Evolutionary conservation across 2,329 filamentous ascomycete species (phyloP), one percentile per base, ranked within the genome.

Genomic region (Venturia nashicola): DNA sequence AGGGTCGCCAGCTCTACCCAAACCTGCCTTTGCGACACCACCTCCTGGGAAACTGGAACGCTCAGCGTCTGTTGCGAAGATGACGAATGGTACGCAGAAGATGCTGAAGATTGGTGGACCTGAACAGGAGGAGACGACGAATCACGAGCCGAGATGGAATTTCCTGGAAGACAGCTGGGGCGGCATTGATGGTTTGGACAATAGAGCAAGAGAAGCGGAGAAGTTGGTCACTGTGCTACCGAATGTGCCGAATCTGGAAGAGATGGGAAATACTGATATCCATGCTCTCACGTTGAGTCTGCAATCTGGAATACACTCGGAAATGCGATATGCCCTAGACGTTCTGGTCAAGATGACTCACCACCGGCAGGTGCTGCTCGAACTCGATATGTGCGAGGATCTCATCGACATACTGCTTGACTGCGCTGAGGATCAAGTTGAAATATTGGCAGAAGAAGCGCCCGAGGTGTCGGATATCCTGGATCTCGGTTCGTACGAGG

Each of bases 271-370:
- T 23, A 89, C 97, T 67, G 93, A 99, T 71, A 87, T 97, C 36
- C 88, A 92, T 68, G 91, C 93, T 23, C 80, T 99, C 48, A 96
- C 88, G 0, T 88, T 91, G 79, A 91, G 91, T 70, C 78, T 99
- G 44, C 91, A 96, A 72, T 95, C 89, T 63, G 93, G 93, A 0
- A 89, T 97, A 54, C 87, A 91, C 69, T 86, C 86, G 5, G 94
- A 99, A 76, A 87, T 96, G n/a, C 86, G 93, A 11, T 77, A 96
- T 66, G 93, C 93, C 2, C 79, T 99, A 55, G 94, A 97, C 73
- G 90, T 89, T 0, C 79, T 99, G 43, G 86, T 86, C 11, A 85
- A 84, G 23, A 80, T 94, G 14, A 90, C 89, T 2, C 83, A 83
- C 46, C 84, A 87, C 63, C 77, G 79, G 18, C 79, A 83, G 5